Base-by-base conservation (phyloP, 1,284 basidiomycete species). In the Boletus coffeatus region DNA sequence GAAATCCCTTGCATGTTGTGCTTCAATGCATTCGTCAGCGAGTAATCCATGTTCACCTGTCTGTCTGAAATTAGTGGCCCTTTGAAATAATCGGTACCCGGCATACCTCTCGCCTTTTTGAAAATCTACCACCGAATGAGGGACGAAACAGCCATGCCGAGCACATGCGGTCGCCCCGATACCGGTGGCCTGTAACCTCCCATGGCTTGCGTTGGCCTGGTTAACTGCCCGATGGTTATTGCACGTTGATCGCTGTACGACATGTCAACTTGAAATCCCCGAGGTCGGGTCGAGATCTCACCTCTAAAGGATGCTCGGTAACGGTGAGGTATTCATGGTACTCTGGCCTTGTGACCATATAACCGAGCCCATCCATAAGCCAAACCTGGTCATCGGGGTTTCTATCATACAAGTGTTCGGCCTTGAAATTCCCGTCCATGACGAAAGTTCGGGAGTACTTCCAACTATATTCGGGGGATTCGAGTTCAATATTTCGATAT, bases 121-220 rank as follows among this genome's bases (percentile, higher is more conserved):
- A 36, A 36, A 36, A 37, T 37, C 37, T 3, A 66, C 65, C n/a
- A 66, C 58, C 1, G 62, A 63, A 36, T 69, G 60, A 1, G 67
- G 69, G 4, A 66, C 29, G 48, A 70, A 67, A 21, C 60, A 68
- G 0, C 67, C 67, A 58, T 71, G 69, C 5, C 62, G 21, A 5
- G 62, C 61, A 61, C 68, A 70, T 0, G 65, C 69, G 1, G 57
- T 61, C 10, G 58, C 70, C 5, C 69, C 64, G 16, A 70, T 67
- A 0, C 69, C 62, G 1, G 65, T 67, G 0, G 59, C 57, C 11
- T 64, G 56, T 2, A 71, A 21, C 1, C 66, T 62, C 2, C 55
- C 61, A 1, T 14, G 6, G 10, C 43, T 53, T 0, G 43, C n/a
- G 36, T 65, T 62, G 0, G 66, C 59, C 1, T 43, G 52, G 2